Conservation (phyloP, 331 rosid species). For the Telfairia occidentalis region DNA sequence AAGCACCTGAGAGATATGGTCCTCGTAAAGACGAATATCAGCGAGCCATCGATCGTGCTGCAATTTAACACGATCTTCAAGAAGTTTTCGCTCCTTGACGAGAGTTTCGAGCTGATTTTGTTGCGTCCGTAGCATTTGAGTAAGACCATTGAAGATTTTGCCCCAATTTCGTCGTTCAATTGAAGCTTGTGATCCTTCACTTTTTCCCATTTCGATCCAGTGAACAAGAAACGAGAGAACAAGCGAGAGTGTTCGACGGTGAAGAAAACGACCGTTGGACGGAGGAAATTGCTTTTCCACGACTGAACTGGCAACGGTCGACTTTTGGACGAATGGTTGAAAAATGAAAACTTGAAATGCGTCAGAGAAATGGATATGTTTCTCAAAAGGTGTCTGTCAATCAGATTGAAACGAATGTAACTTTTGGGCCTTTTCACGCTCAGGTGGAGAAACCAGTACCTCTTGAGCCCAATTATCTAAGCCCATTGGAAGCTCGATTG, state of each 20-base stretch:
- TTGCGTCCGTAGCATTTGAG: conserved; percentile 40
- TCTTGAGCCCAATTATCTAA: neutral
- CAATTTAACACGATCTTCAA: conserved; percentile 38
- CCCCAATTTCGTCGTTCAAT: conserved; percentile 47
- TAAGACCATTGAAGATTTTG: conserved; percentile 31
- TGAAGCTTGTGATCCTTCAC: conserved; percentile 12
- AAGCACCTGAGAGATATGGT: conserved; percentile 45
- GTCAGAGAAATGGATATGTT: neutral
- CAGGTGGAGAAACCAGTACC: neutral
- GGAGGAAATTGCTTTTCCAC: neutral
- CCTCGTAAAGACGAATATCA: conserved; percentile 34
- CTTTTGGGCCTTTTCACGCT: neutral
- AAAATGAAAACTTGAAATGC: neutral
- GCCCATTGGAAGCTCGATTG: neutral
- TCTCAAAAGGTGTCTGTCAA: neutral
- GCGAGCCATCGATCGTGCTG: conserved; percentile 52
- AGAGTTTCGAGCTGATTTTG: conserved; percentile 54
- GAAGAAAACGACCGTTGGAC: neutral
- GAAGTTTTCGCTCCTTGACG: conserved; percentile 35
- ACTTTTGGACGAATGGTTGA: neutral
- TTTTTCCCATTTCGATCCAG: neutral
- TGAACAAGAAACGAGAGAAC: neutral
- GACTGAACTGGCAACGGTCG: neutral
- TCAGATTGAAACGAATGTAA: neutral
- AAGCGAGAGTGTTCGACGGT: neutral